Base-by-base conservation (phyloP, 2,329 filamentous ascomycete species). In the Diaporthe nobilis region DNA sequence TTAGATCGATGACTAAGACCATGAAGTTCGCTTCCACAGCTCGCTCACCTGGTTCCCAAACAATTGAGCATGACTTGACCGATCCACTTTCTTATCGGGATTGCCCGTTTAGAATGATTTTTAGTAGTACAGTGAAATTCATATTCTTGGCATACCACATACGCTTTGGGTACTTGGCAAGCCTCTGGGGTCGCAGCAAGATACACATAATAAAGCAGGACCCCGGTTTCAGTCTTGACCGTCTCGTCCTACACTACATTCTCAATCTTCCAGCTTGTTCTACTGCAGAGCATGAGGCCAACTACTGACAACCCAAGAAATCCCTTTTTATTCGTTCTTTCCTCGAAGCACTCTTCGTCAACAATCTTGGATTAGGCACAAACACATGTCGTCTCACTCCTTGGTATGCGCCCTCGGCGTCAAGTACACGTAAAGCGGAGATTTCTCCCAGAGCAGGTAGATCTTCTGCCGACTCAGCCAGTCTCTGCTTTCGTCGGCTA, bases 371-470 rank as follows among this genome's bases (percentile, higher is more conserved):
- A 25, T 6, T 22, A 47, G 25, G 28, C 58, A 17, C 25, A 37
- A 12, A 34, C 42, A 31, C 34, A 5, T 20, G 42, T 37, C 39
- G 17, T 9, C 37, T 74, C 49, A 74, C 15, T 37, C 34, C 55
- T 55, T 44, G 6, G 47, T n/a, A 17, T 55, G 31, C 49, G 53
- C 57, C 53, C 68, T 72, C 37, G 75, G 73, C 20, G 58, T 72
- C 70, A 83, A 67, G 61, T 80, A 72, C 20, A 83, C 80, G n/a
- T 80, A 80, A 55, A 83, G 72, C 20, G 81, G 80, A 3, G 55
- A 65, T 61, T 82, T 83, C 25, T 81, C 74, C 81, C 81, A 83
- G 67, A 83, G 77, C 6, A 80, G 2, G 75, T 80, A 81, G n/a
- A 80, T 80, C 68, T 77, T 79, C 71, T 82, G 81, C 49, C 55